Evolutionary conservation across 1,284 basidiomycete species (phyloP), one percentile per base, ranked within the genome.

Genomic region (Ganoderma sp.): DNA sequence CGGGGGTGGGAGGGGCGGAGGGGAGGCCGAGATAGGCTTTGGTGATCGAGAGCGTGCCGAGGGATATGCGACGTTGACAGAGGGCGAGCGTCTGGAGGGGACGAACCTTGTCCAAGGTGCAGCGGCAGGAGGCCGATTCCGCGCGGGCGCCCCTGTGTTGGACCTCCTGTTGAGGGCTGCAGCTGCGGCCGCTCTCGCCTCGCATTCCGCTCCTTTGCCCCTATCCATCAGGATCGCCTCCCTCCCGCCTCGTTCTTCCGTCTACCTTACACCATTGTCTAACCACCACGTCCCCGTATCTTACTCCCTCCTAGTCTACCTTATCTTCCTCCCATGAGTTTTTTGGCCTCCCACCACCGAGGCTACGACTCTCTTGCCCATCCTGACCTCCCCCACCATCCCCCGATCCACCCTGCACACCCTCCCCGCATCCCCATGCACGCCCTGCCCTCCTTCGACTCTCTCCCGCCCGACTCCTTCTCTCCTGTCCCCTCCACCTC

Each of bases 271-370:
- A 64, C 63, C 73, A 41, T 67, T 67, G 68, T 71, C 73, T 74
- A 74, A 72, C 70, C 68, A 69, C 71, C 59, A 63, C 65, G 19
- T 66, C 39, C 56, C 63, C 57, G 58, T 74, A 73, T 65, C 66
- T 70, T 72, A 73, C 73, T 43, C 41, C 69, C 64, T 10, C 68
- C 65, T 75, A 75, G 72, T 74, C 71, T 73, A 72, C 69, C 67
- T 67, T 73, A 71, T 67, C 74, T 62, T 66, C 63, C 43, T 67
- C 34, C 76, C 75, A 85, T 84, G 83, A 85, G 79, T 77, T 84
- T 82, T 78, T 73, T 81, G 77, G 75, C 79, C 75, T 78, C 81
- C 59, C 73, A 79, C 32, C 81, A 82, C 73, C 78, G 81, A 72
- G 76, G 77, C 75, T 75, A 81, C 72, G 76, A 79, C 73, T 75